Evolutionary conservation across 202 grass and related monocot genomes (phyloP), one percentile per base, ranked within the genome.

Genomic region (Bolboschoenoplectus hybrid): DNA sequence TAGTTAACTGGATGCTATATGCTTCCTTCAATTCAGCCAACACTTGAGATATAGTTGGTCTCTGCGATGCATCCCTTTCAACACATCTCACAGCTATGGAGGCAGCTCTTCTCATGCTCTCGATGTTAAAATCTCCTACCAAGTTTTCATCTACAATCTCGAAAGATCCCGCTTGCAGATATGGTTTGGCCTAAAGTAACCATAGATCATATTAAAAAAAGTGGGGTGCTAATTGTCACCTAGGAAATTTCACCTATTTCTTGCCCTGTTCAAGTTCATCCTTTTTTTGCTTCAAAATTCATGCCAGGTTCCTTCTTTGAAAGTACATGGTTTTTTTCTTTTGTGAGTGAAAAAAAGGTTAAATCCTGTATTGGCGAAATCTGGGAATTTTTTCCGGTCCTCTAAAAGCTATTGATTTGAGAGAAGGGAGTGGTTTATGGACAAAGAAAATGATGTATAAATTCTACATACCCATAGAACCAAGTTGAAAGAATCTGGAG

Each of bases 401-500:
- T 26, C 26, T 26, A 26, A 26, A 26, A 26, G 26, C 43, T 70
- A 83, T 26, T 82, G 63, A 65, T 38, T 41, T 26, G 49, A 87
- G 78, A 66, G 47, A 84, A 64, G n/a, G 14, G 6, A 79, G 60
- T 61, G 41, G 32, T 14, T 78, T 34, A n/a, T 63, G 7, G 13
- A 38, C 9, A 35, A 55, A 12, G 40, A 3, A 16, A 53, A 83
- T 52, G 53, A 45, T 71, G 17, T 55, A 57, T 50, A 34, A 6
- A 70, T 84, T 34, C 9, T 41, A 60, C 35, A 79, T 85, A 88
- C 81, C 87, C 87, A 88, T 78, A 88, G 74, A 82, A 88, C 87
- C 74, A 88, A 78, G 83, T 85, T 88, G 81, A 84, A 88, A 44
- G 81, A 80, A 88, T 88, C 82, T 19, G 87, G 87, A 85, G 87